Conservation (phyloP, 495 filamentous ascomycete species). For the Lineolata rhizophorae region DNA sequence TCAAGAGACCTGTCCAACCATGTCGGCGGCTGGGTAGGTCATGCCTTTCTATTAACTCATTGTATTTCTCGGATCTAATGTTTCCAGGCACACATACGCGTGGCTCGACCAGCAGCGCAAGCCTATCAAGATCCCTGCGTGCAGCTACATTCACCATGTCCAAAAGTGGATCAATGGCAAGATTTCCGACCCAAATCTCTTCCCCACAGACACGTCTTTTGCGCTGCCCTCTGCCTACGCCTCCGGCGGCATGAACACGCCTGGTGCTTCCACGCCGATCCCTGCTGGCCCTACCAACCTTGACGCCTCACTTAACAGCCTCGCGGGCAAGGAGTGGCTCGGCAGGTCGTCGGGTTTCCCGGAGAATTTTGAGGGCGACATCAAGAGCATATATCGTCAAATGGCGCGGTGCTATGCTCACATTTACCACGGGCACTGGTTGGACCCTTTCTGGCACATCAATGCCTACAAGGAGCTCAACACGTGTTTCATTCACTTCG, state of each 20-base stretch:
- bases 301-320: conserved; percentile 23
- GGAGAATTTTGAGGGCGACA: conserved; percentile 61
- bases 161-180: conserved; percentile 85
- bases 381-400: conserved; percentile 80
- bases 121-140: conserved; percentile 22
- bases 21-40: conserved; percentile 77
- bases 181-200: conserved; percentile 65
- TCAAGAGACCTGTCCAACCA: conserved; percentile 58
- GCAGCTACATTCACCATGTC: conserved; percentile 76
- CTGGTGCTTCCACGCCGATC: conserved; percentile 29
- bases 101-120: conserved; percentile 54
- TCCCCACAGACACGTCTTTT: conserved; percentile 35
- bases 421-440: conserved; percentile 51
- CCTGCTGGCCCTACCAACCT: conserved; percentile 25
- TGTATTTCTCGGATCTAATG: background rate
- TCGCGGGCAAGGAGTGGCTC: conserved; percentile 43
- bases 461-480: conserved; percentile 72
- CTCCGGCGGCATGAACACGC: conserved; percentile 23
- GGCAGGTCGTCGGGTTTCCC: conserved; percentile 81
- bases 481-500: conserved; percentile 86
- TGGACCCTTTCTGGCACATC: conserved; percentile 81
- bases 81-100: conserved; percentile 61
- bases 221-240: conserved; percentile 1
- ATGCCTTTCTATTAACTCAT: background rate
- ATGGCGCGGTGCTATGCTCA: conserved; percentile 96